These are phyloP conservation scores for Amanita inopinata DNA, from an alignment of 768 basidiomycete species.

Conservation along the genomic window DNA sequence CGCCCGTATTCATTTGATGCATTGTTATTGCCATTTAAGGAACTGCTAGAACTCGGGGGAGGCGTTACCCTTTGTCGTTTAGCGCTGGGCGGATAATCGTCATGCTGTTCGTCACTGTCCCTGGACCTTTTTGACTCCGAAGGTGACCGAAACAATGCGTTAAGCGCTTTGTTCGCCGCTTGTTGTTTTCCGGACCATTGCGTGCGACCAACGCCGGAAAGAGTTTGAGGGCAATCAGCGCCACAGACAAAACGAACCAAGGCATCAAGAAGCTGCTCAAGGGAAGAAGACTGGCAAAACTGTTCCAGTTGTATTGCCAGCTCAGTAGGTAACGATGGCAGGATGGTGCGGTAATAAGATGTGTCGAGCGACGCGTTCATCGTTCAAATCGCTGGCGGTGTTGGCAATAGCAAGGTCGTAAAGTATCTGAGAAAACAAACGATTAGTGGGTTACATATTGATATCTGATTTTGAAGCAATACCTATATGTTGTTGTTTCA, in stretches of 20 bases:
- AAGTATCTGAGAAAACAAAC: too few relatives aligned
- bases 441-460: too few relatives aligned
- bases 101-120: constrained; percentile 24
- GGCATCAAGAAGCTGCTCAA: constrained; percentile 29
- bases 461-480: too few relatives aligned
- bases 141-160: constrained; percentile 18
- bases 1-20: constrained; percentile 23
- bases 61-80: constrained; percentile 27
- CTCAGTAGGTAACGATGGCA: constrained; percentile 24
- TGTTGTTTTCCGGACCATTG: constrained; percentile 32
- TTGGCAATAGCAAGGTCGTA: too few relatives aligned
- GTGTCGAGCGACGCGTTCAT: constrained; percentile 18
- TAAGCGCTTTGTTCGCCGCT: constrained; percentile 19
- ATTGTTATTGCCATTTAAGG: constrained; percentile 10
- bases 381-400: too few relatives aligned
- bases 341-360: constrained; percentile 23
- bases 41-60: constrained; percentile 10
- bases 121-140: constrained; percentile 24
- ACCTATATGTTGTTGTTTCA: too few relatives aligned
- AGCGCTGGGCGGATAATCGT: constrained; percentile 13
- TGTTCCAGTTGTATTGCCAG: constrained; percentile 23
- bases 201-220: constrained; percentile 1
- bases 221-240: constrained; percentile 20
- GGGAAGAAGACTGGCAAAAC: constrained; percentile 22
- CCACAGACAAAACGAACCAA: constrained; percentile 34